Base-by-base conservation (phyloP, 371 early-diverging fungal genomes). In the Zopfochytrium polystomum region DNA sequence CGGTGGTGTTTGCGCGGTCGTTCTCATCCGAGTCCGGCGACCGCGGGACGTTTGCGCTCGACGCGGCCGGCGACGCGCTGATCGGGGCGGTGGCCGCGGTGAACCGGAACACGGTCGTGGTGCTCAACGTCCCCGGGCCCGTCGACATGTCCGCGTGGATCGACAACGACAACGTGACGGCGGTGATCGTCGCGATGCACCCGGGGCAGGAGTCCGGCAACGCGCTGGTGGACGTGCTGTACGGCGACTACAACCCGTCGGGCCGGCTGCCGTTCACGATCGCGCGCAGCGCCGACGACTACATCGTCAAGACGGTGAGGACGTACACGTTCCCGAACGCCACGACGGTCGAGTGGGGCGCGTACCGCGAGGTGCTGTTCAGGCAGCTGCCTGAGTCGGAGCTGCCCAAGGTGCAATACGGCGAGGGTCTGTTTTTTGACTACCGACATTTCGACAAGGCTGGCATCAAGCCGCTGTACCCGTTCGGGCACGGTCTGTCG, bases 131-230 rank as follows among this genome's bases (percentile, higher is more conserved):
- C 29, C 80, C 78, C 20, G 83, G 82, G 6, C 68, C 84, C 29
- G 80, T 84, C 2, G 58, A 77, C 23, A 81, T 84, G 80, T 80
- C 72, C 0, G 61, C 62, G 67, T 66, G 67, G 67, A 53, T 73
- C 33, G 52, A 77, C 44, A 75, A 85, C 56, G 75, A 77, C 18
- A 78, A 81, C 54, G 55, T 74, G 18, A 75, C 70, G 44, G 82
- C 82, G 6, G 73, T 85, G 26, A 58, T 85, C 7, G 77, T 74
- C 62, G 77, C 84, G 13, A 73, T 79, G 30, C 61, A 79, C 22
- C 77, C 79, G 7, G 79, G 82, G 25, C 82, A 86, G 72, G 86
- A 85, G 58, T 68, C 81, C 20, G 86, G 86, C 27, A 80, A 83
- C 45, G 72, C 83, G 18, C 64, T 86, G 26, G 80, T 83, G 1